These are phyloP conservation scores for Lyophyllum atratum DNA, from an alignment of 768 basidiomycete species.

Conservation along the genomic window DNA sequence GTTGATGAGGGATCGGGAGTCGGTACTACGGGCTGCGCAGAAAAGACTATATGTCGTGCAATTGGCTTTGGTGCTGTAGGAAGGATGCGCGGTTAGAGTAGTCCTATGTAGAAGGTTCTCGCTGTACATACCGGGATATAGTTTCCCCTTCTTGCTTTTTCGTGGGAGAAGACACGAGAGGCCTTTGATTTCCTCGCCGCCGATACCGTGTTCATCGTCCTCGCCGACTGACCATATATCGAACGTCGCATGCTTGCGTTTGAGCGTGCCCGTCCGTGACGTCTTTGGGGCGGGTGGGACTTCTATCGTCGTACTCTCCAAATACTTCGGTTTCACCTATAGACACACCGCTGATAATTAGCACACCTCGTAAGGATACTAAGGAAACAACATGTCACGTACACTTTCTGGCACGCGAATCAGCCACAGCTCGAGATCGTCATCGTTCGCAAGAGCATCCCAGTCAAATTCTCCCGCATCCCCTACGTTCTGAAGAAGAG, in stretches of 20 bases:
- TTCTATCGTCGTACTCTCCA: slow-evolving; percentile 54
- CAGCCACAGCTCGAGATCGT: slow-evolving; percentile 71
- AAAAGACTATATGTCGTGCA: slow-evolving; percentile 57
- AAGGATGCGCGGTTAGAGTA: not conserved
- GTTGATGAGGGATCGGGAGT: slow-evolving; percentile 25
- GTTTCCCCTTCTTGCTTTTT: slow-evolving; percentile 55
- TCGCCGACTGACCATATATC: slow-evolving; percentile 68
- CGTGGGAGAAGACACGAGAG: slow-evolving; percentile 68
- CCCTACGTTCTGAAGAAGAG: slow-evolving; percentile 44
- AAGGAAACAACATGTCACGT: slow-evolving; percentile 24
- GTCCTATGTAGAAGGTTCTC: too few relatives aligned
- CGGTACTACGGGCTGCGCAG: slow-evolving; percentile 47
- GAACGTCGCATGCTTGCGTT: slow-evolving; percentile 55
- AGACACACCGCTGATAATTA: not conserved
- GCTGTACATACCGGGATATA: slow-evolving; percentile 53
- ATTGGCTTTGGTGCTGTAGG: slow-evolving; percentile 59
- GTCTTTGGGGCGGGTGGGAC: slow-evolving; percentile 40
- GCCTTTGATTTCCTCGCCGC: slow-evolving; percentile 64
- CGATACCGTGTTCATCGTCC: slow-evolving; percentile 35
- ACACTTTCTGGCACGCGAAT: slow-evolving; percentile 71
- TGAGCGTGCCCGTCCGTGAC: slow-evolving; percentile 48
- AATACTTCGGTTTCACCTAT: slow-evolving; percentile 67
- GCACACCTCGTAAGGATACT: not conserved
- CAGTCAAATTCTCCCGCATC: slow-evolving; percentile 67
- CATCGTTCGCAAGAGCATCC: slow-evolving; percentile 55